Conservation (phyloP, 139 green algal species). For the Raphidocelis subcapitata region DNA sequence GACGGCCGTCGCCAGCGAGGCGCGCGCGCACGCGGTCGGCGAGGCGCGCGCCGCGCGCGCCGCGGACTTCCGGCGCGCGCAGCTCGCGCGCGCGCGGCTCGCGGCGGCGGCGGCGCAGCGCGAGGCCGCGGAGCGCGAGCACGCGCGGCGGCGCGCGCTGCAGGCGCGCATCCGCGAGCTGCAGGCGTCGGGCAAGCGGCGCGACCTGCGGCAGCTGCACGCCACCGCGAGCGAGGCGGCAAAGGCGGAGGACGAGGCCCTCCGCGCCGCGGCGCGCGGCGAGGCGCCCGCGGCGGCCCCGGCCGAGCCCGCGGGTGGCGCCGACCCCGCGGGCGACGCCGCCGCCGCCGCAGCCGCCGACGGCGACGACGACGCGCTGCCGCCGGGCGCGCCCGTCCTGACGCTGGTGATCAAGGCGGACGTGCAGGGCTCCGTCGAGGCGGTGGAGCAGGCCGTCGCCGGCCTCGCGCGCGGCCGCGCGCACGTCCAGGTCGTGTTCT, state of each 20-base stretch:
- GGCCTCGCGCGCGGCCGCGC: not conserved
- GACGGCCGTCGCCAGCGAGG: conserved; percentile 33
- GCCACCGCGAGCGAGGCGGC: no score
- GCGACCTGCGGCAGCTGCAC: no score
- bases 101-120: conserved; percentile 23
- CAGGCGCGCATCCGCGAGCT: no score
- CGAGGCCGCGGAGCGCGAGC: conserved; percentile 19
- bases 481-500: conserved; percentile 49
- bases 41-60: conserved; percentile 21
- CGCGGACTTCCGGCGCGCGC: conserved; percentile 38
- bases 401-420: conserved; percentile 84
- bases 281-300: no score
- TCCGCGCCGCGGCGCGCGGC: no score
- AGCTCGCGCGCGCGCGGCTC: conserved; percentile 38
- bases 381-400: conserved; percentile 16
- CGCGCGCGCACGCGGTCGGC: conserved; percentile 20
- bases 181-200: no score
- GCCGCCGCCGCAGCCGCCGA: conserved; percentile 1
- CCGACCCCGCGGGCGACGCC: no score
- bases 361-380: not conserved
- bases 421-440: conserved; percentile 73
- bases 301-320: no score
- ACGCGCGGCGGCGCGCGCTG: conserved; percentile 6
- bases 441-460: conserved; percentile 47
- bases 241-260: no score